Evolutionary conservation across 306 rosid genomes (phyloP), one percentile per base, ranked within the genome.

Genomic region (Prunus fruticosa): DNA sequence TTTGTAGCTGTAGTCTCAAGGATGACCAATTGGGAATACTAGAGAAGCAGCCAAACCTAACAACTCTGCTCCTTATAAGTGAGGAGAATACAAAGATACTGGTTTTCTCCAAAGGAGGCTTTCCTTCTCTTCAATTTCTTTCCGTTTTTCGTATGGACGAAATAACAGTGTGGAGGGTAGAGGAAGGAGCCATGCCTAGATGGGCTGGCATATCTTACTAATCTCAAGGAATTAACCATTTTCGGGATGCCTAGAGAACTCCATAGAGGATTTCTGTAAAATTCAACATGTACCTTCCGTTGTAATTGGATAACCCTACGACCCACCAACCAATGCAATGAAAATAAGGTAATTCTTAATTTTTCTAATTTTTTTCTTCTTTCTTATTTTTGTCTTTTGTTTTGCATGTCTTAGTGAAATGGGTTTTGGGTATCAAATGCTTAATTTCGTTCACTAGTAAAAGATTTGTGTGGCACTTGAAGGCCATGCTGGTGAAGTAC

Each of bases 21-120:
- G 74, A 73, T 49, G 90, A 88, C n/a, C 87, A 85, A 15, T 84
- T 88, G 90, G 76, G 62, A 8, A 70, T 60, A 63, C 52, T 88
- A 51, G 88, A 71, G 74, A 82, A 71, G 83, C 80, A 82, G 67
- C 90, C 83, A 25, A 80, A 82, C 64, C 72, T 88, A 72, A 86
- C 67, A 78, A 76, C 66, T 64, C 53, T 86, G 5, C 69, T 16
- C 6, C 45, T 60, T 69, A 79, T 71, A 3, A 71, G 76, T 76
- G 78, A 52, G 41, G 82, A 86, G 47, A 74, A 81, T 76, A 75
- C 75, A 58, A 77, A 32, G 3, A 19, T 16, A 18, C 9, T 85
- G 81, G 77, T 72, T 38, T 86, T 86, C 76, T 73, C 84, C 5
- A 6, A 0, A 15, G 50, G 75, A 65, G 89, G 34, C 34, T 32